These are phyloP conservation scores for Syzygium jambos DNA, from an alignment of 345 rosid genomes.

Conservation along the genomic window DNA sequence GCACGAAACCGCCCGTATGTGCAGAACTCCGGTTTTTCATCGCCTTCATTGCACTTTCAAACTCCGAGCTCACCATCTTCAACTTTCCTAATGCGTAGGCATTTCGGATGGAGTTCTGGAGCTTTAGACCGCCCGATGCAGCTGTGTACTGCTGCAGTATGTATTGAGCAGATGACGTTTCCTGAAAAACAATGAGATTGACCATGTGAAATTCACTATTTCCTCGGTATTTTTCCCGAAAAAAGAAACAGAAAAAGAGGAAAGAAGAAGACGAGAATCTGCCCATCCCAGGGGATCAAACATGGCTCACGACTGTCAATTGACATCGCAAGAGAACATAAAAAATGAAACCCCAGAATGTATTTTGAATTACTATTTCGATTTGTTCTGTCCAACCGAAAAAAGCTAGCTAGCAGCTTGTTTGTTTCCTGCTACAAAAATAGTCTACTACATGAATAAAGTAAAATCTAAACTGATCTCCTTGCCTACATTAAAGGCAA, in stretches of 20 bases:
- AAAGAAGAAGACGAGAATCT: neutral
- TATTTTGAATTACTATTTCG: neutral
- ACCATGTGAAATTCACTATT: neutral
- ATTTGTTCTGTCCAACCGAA: neutral
- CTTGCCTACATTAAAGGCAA: neutral
- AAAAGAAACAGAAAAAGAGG: neutral
- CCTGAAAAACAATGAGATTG: slow-evolving; percentile 11
- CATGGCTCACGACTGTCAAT: neutral
- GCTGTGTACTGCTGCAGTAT: slow-evolving; percentile 40
- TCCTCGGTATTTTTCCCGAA: neutral
- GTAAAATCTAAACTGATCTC: neutral
- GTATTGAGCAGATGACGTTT: slow-evolving; percentile 41
- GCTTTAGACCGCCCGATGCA: slow-evolving; percentile 36
- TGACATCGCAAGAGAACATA: neutral
- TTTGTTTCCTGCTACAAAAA: neutral
- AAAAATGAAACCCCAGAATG: neutral
- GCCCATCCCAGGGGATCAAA: neutral
- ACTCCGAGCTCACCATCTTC: slow-evolving; percentile 32
- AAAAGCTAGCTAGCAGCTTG: neutral
- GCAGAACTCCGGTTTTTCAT: slow-evolving; percentile 16
- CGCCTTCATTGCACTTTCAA: slow-evolving; percentile 21
- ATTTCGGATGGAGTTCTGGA: slow-evolving; percentile 26
- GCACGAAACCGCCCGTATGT: slow-evolving; percentile 30
- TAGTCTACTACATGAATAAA: neutral
- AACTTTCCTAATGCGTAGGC: slow-evolving; percentile 41